Conservation (phyloP, 371 early-diverging fungal genomes). For the Mucor saturninus region DNA sequence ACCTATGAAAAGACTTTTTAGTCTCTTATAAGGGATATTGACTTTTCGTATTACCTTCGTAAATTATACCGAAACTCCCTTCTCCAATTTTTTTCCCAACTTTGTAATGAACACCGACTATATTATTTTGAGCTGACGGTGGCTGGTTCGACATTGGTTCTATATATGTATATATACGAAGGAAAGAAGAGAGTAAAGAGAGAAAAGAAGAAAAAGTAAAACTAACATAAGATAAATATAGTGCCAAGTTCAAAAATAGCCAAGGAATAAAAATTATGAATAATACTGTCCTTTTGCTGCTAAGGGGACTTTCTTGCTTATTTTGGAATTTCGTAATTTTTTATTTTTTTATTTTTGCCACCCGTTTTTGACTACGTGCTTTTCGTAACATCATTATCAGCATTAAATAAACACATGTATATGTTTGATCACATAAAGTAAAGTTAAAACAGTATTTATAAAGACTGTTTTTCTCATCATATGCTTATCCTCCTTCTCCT, state of each 20-base stretch:
- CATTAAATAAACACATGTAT: neutral
- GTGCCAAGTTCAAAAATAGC: slow-evolving; percentile 6
- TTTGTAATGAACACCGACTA: slow-evolving; percentile 88
- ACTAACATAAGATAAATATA: neutral
- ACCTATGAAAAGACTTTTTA: slow-evolving; percentile 32
- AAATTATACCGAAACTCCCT: slow-evolving; percentile 94
- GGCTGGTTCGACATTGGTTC: slow-evolving; percentile 11
- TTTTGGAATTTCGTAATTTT: too few relatives aligned
- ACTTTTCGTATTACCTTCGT: slow-evolving; percentile 75
- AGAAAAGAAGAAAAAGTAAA: neutral
- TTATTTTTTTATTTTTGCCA: neutral
- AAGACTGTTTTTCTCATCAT: neutral
- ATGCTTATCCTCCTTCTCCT: neutral
- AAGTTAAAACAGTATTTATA: neutral
- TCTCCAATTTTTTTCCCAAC: slow-evolving; percentile 94
- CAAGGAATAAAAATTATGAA: neutral
- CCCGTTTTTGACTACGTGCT: neutral
- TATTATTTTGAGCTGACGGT: slow-evolving; percentile 27
- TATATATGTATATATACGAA: neutral
- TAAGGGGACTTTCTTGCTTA: neutral
- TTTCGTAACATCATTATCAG: neutral
- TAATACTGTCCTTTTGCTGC: neutral
- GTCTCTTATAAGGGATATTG: neutral
- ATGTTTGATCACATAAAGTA: neutral
- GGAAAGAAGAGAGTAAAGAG: neutral